Percentiles rank a stretch among this genome's conserved stretches.
Conservation (phyloP, 1,139 yeast species). For the Suhomyces anneliseae region DNA sequence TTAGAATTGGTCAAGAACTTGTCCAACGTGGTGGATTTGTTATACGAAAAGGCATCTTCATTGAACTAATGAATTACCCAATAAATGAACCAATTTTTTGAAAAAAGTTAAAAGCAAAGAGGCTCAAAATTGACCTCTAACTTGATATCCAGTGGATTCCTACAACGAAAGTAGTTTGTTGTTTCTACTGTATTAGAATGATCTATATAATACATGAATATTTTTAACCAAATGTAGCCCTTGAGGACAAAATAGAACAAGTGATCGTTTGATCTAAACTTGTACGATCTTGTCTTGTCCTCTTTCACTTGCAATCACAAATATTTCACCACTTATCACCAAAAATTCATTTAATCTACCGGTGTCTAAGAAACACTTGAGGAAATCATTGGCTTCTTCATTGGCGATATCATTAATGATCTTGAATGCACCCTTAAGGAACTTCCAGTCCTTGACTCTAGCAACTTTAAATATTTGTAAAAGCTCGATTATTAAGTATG, state of each 20-base stretch:
- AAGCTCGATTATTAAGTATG: slow-evolving; percentile 65
- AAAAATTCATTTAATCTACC: slow-evolving; percentile 67
- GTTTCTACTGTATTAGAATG: too few species aligned
- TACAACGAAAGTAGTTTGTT: too few species aligned
- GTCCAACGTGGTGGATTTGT: slow-evolving; percentile 84
- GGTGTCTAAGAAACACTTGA: slow-evolving; percentile 55
- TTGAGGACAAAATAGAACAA: too few species aligned
- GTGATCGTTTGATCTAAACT: neutral
- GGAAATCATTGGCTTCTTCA: slow-evolving; percentile 40
- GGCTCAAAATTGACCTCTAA: too few species aligned
- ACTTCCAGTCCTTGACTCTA: slow-evolving; percentile 37
- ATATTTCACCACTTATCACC: slow-evolving; percentile 55
- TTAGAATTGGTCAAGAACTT: slow-evolving; percentile 84
- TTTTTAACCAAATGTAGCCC: too few species aligned
- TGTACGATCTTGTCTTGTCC: slow-evolving; percentile 19
- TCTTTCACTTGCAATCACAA: slow-evolving; percentile 48
- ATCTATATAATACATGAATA: too few species aligned
- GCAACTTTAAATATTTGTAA: slow-evolving; percentile 53
- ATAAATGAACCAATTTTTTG: neutral
- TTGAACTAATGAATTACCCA: slow-evolving; percentile 43
- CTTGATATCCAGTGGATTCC: too few species aligned
- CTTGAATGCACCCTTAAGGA: slow-evolving; percentile 54
- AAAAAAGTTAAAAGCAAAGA: neutral
- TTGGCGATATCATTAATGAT: slow-evolving; percentile 54
- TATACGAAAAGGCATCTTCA: slow-evolving; percentile 90